Base-by-base conservation (phyloP, 495 filamentous ascomycete genomes). In the Aspergillus heteromorphus region DNA sequence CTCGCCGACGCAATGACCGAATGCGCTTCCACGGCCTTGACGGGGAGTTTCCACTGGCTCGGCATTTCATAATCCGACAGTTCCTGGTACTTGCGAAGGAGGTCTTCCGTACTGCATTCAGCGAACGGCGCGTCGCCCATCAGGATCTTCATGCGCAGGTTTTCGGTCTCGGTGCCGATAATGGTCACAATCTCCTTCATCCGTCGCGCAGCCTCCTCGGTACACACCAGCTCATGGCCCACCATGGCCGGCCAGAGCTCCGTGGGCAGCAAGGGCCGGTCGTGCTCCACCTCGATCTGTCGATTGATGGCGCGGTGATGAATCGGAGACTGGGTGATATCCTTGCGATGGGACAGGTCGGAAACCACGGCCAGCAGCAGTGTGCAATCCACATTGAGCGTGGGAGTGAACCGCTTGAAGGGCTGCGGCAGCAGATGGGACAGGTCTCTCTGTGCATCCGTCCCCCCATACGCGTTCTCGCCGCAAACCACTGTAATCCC, bases 371-470 rank as follows among this genome's bases (percentile, higher is more conserved):
- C 87, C 10, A 90, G 78, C 23, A 90, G 74, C 50, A 89, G 75
- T 8, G 86, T 88, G 69, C 86, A 89, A 65, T 90, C 87, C 55
- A 90, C 76, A 66, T 90, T 90, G 34, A 90, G 57, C 3, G 72
- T 79, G 6, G 74, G 29, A 1, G 84, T 82, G 61, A 88, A 81
- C 1, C 67, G 59, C 27, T 73, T 73, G 63, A 79, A 78, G 4
- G 71, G 77, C 53, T 83, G 75, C 14, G 78, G 76, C 17, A 83
- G 69, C 16, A 89, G 77, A 45, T 65, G 62, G 7, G 56, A 50
- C 8, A 84, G 55, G 13, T 61, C 62, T 10, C 73, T 60, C 18
- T 64, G 61, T 38, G 53, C 34, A 5, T 40, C 23, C 13, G 30
- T 38, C 30, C 45, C 53, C 42, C 49, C 56, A 43, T 59, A 53